Percentiles rank a stretch among this genome's conserved stretches.
Evolutionary conservation across 2,329 filamentous ascomycete species (phyloP).

Genomic region (Scopulariopsis brevicaulis): DNA sequence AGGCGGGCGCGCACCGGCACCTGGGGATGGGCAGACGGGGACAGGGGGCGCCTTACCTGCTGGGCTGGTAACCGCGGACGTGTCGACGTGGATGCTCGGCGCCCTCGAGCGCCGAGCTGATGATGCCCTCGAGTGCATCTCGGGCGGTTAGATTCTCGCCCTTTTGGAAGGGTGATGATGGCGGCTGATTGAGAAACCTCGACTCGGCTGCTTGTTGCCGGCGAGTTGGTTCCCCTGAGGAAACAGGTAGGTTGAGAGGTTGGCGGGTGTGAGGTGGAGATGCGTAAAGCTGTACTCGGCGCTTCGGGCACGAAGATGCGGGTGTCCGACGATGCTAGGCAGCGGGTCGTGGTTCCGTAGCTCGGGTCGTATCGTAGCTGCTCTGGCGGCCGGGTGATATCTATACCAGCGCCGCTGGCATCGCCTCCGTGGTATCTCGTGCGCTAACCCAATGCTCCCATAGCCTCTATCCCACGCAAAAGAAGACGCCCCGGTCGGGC

Average conservation of each 20-base stretch:
- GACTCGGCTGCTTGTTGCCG: not conserved
- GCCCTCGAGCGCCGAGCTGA: not conserved
- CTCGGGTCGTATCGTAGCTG: not conserved
- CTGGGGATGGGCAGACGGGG: not conserved
- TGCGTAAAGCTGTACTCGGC: not conserved
- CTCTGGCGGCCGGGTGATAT: not conserved
- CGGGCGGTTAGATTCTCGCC: not conserved
- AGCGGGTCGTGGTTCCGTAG: not conserved
- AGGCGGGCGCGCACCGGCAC: not conserved
- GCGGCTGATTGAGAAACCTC: not conserved
- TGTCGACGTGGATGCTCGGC: slow-evolving; percentile 4
- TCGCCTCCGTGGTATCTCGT: too few relatives aligned
- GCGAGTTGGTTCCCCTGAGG: not conserved
- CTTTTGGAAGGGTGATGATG: not conserved
- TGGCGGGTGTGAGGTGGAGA: not conserved
- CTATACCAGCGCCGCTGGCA: not conserved
- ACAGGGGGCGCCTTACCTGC: not conserved
- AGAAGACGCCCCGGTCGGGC: too few relatives aligned
- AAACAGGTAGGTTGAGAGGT: not conserved
- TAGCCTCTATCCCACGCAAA: too few relatives aligned
- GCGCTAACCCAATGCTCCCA: too few relatives aligned
- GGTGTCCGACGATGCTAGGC: not conserved
- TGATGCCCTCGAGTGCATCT: not conserved
- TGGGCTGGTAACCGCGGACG: not conserved
- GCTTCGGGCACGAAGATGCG: not conserved